A percentile compares a stretch with the other conserved stretches of the same genome.
Evolutionary conservation across 73 alveolate species (phyloP).

Genomic region (Urostyla sp.): DNA sequence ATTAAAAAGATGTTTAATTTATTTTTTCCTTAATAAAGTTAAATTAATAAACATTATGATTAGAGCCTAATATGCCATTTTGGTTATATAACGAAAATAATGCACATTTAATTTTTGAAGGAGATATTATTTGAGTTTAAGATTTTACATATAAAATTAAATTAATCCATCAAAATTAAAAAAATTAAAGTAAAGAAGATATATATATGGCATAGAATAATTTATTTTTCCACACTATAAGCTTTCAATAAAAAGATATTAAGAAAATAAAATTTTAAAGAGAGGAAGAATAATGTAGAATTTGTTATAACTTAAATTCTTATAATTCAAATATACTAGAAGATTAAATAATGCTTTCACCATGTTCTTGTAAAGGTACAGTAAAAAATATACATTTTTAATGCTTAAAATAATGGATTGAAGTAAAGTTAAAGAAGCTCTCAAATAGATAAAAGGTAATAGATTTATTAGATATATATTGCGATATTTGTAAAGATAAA

Average conservation of each 20-base stretch:
- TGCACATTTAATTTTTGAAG: neutral
- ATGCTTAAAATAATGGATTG: constrained; percentile 2
- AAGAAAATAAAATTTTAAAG: neutral
- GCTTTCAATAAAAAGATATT: neutral
- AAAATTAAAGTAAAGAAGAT: neutral
- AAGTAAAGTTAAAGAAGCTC: neutral
- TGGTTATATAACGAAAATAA: neutral
- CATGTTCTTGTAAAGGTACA: constrained; percentile 6
- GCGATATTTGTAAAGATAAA: constrained; percentile 23
- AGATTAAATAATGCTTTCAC: neutral
- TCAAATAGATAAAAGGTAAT: neutral
- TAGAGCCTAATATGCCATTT: neutral
- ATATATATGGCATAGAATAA: neutral
- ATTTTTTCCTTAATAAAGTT: neutral
- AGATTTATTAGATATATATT: neutral
- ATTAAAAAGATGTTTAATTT: neutral
- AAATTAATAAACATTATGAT: neutral
- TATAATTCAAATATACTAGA: neutral
- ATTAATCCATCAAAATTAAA: neutral
- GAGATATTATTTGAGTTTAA: neutral
- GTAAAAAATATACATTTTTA: constrained; percentile 3
- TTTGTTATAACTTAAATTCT: no score
- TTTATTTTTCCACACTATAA: neutral
- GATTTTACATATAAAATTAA: neutral
- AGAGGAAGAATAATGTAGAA: no score